Conservation (phyloP, 2,329 filamentous ascomycete genomes). For the Colletotrichum tropicicola region DNA sequence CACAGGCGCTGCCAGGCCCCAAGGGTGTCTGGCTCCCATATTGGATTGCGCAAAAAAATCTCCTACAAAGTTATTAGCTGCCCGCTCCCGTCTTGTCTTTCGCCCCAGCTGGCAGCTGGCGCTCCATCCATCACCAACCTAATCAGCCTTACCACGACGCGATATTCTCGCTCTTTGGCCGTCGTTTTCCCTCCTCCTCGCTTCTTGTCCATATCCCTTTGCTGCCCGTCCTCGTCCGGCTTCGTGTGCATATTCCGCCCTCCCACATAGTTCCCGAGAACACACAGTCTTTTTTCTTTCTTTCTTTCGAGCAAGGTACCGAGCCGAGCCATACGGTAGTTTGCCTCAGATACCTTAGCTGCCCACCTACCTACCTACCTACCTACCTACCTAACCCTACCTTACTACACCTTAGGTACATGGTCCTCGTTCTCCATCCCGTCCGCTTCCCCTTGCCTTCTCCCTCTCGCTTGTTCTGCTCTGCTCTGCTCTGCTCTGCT, state of each 20-base stretch:
- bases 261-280: background rate
- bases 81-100: slow-evolving; percentile 27
- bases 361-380: background rate
- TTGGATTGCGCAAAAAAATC: slow-evolving; percentile 12
- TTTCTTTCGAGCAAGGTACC: slow-evolving; percentile 22
- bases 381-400: background rate
- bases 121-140: slow-evolving; percentile 26
- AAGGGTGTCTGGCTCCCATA: slow-evolving; percentile 5
- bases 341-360: background rate
- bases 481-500: slow-evolving; percentile 1
- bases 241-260: slow-evolving; percentile 3
- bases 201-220: slow-evolving; percentile 12
- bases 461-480: background rate
- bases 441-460: background rate
- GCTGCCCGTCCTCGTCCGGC: no score
- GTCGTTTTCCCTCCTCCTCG: background rate
- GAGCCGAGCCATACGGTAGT: background rate
- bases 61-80: slow-evolving; percentile 30
- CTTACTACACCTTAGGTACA: no score
- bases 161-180: slow-evolving; percentile 5
- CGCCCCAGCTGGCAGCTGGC: slow-evolving; percentile 20
- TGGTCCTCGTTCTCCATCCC: background rate
- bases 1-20: background rate
- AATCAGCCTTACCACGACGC: slow-evolving; percentile 29
- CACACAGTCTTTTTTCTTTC: background rate